Conservation (phyloP, 1,139 yeast genomes). For the Candida dubliniensis region DNA sequence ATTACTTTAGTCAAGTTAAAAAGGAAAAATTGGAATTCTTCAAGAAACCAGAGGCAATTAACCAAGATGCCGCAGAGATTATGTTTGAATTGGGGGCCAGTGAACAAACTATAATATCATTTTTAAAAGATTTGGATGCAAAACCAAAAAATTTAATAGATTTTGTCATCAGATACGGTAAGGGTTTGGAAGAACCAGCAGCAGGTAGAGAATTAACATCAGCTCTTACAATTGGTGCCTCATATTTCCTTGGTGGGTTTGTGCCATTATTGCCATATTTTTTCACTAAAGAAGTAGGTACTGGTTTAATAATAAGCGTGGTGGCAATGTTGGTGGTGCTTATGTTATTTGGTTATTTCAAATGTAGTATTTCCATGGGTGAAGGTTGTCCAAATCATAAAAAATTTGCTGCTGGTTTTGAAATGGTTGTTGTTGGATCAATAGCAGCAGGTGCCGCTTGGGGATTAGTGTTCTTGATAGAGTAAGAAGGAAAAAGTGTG, state of each 20-base stretch:
- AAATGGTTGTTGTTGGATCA: conserved; percentile 92
- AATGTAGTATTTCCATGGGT: conserved; percentile 83
- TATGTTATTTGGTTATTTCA: conserved; percentile 82
- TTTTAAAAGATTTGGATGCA: conserved; percentile 67
- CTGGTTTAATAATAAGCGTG: conserved; percentile 75
- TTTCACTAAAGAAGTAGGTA: conserved; percentile 68
- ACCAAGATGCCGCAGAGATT: conserved; percentile 73
- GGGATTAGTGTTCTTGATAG: conserved; percentile 82
- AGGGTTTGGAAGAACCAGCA: conserved; percentile 79
- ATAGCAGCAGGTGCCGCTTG: conserved; percentile 97
- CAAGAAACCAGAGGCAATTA: conserved; percentile 57
- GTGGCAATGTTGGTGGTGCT: conserved; percentile 82
- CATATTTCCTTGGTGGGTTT: conserved; percentile 79
- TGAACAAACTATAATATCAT: conserved; percentile 63
- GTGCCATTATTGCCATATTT: conserved; percentile 80
- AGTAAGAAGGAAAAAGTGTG: conserved; percentile 18
- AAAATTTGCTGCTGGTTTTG: conserved; percentile 76
- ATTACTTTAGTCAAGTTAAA: conserved; percentile 67
- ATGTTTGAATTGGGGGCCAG: conserved; percentile 69
- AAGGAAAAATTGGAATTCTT: conserved; percentile 69
- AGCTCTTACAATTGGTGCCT: conserved; percentile 72
- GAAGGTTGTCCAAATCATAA: conserved; percentile 62
- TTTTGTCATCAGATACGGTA: conserved; percentile 70
- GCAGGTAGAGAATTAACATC: conserved; percentile 75
- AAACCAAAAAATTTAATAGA: conserved; percentile 68